Evolutionary conservation across 2,329 filamentous ascomycete species (phyloP).

Genomic region (Beauveria bassiana): DNA sequence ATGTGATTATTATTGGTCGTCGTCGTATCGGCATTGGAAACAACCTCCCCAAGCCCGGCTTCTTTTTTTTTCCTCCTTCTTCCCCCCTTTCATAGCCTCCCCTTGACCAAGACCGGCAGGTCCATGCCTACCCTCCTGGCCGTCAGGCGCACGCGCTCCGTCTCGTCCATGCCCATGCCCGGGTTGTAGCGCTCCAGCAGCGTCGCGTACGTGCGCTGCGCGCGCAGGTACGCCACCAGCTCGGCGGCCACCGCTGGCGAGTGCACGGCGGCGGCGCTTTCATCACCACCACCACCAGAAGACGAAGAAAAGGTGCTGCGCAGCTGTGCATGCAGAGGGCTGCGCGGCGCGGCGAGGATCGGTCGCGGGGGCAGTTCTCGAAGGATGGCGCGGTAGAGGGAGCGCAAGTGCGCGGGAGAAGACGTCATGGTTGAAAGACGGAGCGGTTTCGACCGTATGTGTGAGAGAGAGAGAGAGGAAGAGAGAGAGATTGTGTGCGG

Average conservation of each 20-base stretch:
- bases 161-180: slow-evolving; percentile 76
- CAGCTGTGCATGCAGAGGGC: slow-evolving; percentile 62
- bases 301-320: slow-evolving; percentile 49
- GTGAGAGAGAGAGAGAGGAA: background rate
- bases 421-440: slow-evolving; percentile 23
- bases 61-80: no score
- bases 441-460: background rate
- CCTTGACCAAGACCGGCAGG: slow-evolving; percentile 57
- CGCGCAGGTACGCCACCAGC: slow-evolving; percentile 68
- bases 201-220: slow-evolving; percentile 77
- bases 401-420: slow-evolving; percentile 49
- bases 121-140: slow-evolving; percentile 88
- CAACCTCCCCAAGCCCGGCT: no score
- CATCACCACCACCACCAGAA: background rate
- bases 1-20: background rate
- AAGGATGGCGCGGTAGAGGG: slow-evolving; percentile 80
- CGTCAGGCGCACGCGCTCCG: slow-evolving; percentile 76
- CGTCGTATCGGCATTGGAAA: no score
- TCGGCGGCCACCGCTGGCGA: slow-evolving; percentile 55
- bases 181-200: slow-evolving; percentile 90
- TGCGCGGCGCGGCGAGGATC: slow-evolving; percentile 47
- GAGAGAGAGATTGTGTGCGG: background rate
- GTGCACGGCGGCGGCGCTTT: slow-evolving; percentile 11
- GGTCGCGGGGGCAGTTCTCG: slow-evolving; percentile 77
- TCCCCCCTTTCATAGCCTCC: background rate